These are phyloP conservation scores for Ustilago cynodontis DNA, from an alignment of 1,284 basidiomycete species.

Conservation along the genomic window DNA sequence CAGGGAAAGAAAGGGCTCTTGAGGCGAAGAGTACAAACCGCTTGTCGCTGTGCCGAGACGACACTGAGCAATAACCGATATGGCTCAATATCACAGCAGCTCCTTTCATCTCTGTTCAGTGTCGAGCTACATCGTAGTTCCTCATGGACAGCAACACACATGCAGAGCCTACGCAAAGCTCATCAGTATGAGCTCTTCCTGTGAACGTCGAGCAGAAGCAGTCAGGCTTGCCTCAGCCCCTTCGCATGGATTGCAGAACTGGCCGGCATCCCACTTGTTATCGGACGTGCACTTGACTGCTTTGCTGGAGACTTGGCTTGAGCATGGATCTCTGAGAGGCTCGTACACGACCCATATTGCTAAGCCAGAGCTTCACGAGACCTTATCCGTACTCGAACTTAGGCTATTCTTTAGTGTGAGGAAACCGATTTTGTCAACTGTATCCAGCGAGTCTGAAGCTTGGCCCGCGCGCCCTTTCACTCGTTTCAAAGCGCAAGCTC, in stretches of 20 bases:
- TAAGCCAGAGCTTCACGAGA: no score
- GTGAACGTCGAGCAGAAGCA: not conserved
- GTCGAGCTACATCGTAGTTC: no score
- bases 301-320: no score
- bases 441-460: not conserved
- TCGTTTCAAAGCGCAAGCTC: constrained; percentile 13
- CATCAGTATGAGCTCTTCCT: not conserved
- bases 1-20: not conserved
- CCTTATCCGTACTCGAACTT: not conserved
- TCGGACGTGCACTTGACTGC: no score
- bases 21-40: no score
- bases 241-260: no score
- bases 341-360: not conserved
- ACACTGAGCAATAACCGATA: not conserved
- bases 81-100: not conserved
- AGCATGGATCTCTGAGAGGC: no score
- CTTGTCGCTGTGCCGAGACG: no score
- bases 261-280: no score
- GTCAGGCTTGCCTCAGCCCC: no score
- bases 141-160: no score
- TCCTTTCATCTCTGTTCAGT: not conserved
- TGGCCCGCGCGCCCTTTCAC: not conserved
- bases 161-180: not conserved
- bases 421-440: no score
- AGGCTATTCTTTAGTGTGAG: constrained; percentile 1